Base-by-base conservation (phyloP, 306 rosid genomes). In the Albizia julibrissin region DNA sequence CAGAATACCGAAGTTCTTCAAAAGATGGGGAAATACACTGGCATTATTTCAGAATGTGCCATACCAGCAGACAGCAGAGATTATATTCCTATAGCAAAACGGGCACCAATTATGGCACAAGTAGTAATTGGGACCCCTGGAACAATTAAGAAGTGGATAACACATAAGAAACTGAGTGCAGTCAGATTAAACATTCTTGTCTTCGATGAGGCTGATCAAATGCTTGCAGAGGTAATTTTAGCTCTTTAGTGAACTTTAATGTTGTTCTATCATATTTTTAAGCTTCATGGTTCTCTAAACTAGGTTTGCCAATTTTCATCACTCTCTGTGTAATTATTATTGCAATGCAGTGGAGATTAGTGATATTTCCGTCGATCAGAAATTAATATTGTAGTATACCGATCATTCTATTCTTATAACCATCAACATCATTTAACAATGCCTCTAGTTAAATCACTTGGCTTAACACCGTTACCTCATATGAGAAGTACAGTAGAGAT, bases 111-210 rank as follows among this genome's bases (percentile, higher is more conserved):
- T 14, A 71, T 85, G 76, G 97, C 97, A 15, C 98, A 93, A 69
- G 88, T 94, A 29, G 92, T 94, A 61, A 90, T 94, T n/a, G 98
- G 98, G 29, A 94, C 98, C 15, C 97, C 98, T 54, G 98, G 98
- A 42, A 94, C 98, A 0, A 84, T 94, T 7, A 91, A 88, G 88
- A 93, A 74, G 82, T 91, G 89, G 91, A 90, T 94, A 86, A 58
- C 87, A 8, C 13, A 7, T 7, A 88, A 86, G 88, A 94, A 91
- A 80, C 83, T 94, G 50, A 89, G 89, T 52, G 82, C 72, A 18
- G 68, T 77, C 39, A 50, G 61, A 26, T 80, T 95, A 78, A 90
- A 82, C 89, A 89, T 95, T 79, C 98, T 95, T 46, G 99, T 95
- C 71, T 93, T 95, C 13, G 98, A 95, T 19, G 99, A 95, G 85